Evolutionary conservation across 257 asterid genomes (phyloP).

Genomic region (Forsythia viridissima): DNA sequence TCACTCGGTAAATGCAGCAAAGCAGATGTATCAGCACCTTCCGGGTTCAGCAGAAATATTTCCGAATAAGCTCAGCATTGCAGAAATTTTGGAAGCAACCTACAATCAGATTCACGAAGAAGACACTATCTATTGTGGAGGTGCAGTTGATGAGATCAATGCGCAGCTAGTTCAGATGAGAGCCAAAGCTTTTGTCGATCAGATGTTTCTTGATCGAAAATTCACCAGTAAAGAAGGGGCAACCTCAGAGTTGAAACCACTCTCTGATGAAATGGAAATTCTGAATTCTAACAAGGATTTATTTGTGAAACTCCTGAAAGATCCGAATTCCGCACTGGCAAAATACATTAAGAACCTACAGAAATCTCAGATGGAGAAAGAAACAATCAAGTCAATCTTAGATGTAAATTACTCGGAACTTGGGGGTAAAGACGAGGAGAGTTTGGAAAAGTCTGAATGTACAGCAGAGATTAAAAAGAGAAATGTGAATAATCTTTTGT

Average conservation of each 20-base stretch:
- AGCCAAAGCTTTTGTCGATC: slow-evolving; percentile 61
- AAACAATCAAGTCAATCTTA: slow-evolving; percentile 15
- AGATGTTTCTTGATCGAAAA: slow-evolving; percentile 44
- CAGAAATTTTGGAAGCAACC: slow-evolving; percentile 44
- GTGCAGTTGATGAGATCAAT: slow-evolving; percentile 36
- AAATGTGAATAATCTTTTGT: neutral
- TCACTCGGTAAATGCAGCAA: slow-evolving; percentile 23
- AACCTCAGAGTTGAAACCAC: slow-evolving; percentile 40
- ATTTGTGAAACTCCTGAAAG: slow-evolving; percentile 45
- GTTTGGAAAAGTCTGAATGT: slow-evolving; percentile 18
- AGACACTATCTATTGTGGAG: slow-evolving; percentile 23
- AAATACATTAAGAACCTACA: slow-evolving; percentile 23
- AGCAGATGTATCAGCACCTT: slow-evolving; percentile 23
- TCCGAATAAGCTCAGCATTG: slow-evolving; percentile 34
- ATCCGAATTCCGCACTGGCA: slow-evolving; percentile 37
- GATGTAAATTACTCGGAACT: slow-evolving; percentile 20
- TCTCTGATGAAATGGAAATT: slow-evolving; percentile 58
- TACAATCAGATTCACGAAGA: slow-evolving; percentile 40
- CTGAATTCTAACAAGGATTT: slow-evolving; percentile 45
- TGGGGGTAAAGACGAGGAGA: neutral
- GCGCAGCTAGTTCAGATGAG: slow-evolving; percentile 47
- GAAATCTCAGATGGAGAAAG: slow-evolving; percentile 21
- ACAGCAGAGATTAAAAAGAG: slow-evolving; percentile 14
- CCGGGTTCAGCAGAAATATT: slow-evolving; percentile 39
- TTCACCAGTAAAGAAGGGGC: slow-evolving; percentile 19